These are phyloP conservation scores for Seiridium cupressi DNA, from an alignment of 2,329 filamentous ascomycete genomes.

Conservation along the genomic window DNA sequence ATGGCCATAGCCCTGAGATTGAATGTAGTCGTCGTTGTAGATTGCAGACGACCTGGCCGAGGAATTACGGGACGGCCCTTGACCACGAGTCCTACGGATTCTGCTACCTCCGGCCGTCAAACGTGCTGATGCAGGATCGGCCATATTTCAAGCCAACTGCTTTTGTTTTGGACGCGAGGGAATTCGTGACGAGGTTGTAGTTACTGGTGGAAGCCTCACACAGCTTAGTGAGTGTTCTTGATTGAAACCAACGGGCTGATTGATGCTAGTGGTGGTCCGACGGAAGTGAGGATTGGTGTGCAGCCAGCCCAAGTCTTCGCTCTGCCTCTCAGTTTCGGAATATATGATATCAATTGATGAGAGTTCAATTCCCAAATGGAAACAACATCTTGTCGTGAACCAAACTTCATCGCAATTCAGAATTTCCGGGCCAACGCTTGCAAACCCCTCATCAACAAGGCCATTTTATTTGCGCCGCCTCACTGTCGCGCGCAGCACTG, in stretches of 20 bases:
- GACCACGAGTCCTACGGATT: constrained; percentile 4
- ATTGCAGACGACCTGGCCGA: constrained; percentile 10
- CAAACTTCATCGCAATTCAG: background rate
- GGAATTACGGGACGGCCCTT: constrained; percentile 4
- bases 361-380: too few relatives aligned
- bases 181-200: too few relatives aligned
- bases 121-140: background rate
- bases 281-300: too few relatives aligned
- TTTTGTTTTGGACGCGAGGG: background rate
- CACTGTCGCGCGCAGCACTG: background rate
- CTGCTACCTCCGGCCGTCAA: background rate
- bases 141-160: background rate
- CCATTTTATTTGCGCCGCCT: background rate
- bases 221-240: too few relatives aligned
- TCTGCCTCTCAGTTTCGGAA: too few relatives aligned
- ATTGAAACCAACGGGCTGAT: too few relatives aligned
- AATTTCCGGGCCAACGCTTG: background rate
- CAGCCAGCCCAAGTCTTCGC: too few relatives aligned
- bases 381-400: background rate
- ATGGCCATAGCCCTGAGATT: background rate
- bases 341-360: too few relatives aligned
- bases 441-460: constrained; percentile 2
- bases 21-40: constrained; percentile 10
- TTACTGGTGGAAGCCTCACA: too few relatives aligned
- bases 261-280: too few relatives aligned